A percentile compares a stretch with the other conserved stretches of the same genome.
These are phyloP conservation scores for Lasiodiplodia gonubiensis DNA, from an alignment of 2,329 filamentous ascomycete species.

Conservation along the genomic window DNA sequence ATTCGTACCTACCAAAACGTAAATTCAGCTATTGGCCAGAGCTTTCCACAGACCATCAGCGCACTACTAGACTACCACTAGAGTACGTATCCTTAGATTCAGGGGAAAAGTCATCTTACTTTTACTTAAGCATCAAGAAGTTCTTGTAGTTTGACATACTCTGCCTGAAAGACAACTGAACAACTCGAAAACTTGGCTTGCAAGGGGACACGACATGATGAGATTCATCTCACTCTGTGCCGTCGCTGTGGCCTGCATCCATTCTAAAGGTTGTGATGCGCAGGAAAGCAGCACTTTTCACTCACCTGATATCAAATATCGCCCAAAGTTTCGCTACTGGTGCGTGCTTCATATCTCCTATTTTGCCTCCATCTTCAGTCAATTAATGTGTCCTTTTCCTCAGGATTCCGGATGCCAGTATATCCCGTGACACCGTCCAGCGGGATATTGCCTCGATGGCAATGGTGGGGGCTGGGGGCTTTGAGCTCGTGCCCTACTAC, in stretches of 20 bases:
- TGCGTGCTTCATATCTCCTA: constrained; percentile 1
- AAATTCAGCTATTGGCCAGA: not conserved
- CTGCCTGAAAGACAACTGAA: no score
- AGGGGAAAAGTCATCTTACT: no score
- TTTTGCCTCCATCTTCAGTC: not conserved
- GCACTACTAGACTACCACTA: not conserved
- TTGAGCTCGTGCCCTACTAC: constrained; percentile 36
- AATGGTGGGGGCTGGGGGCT: constrained; percentile 32
- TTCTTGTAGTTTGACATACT: no score
- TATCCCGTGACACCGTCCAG: constrained; percentile 27
- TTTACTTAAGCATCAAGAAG: no score
- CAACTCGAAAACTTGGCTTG: no score
- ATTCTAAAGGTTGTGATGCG: no score
- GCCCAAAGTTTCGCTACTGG: constrained; percentile 37
- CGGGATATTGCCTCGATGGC: constrained; percentile 31
- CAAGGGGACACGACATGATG: no score
- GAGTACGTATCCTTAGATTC: not conserved
- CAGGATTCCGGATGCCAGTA: constrained; percentile 35
- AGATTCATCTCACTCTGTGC: no score
- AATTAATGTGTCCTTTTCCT: not conserved
- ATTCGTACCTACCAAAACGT: not conserved
- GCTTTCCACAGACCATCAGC: not conserved
- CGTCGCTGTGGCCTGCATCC: no score
- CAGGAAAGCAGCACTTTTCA: no score
- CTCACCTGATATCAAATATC: constrained; percentile 22